Conservation (phyloP, 2,329 filamentous ascomycete genomes). For the Scorias spongiosa region DNA sequence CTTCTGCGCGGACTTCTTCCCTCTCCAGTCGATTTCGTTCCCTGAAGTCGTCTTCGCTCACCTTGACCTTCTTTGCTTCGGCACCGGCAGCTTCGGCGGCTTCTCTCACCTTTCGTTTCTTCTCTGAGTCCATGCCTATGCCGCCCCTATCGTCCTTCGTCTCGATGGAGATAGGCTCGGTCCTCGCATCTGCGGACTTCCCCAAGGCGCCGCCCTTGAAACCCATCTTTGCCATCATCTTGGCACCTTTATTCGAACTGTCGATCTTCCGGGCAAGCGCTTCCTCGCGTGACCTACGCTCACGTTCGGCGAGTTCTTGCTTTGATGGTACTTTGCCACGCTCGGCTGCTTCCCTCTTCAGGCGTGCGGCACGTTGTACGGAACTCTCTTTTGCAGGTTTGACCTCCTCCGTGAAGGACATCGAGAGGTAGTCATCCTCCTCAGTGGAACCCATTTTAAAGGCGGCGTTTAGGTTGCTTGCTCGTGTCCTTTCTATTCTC, state of each 20-base stretch:
- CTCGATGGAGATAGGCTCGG: constrained; percentile 61
- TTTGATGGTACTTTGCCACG: constrained; percentile 58
- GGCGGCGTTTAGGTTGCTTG: background rate
- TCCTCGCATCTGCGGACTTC: constrained; percentile 36
- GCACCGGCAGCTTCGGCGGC: constrained; percentile 36
- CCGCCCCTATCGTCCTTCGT: constrained; percentile 70
- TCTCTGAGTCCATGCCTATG: constrained; percentile 69
- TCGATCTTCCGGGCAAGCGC: constrained; percentile 61
- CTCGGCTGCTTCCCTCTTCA: constrained; percentile 45
- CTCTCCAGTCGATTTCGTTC: constrained; percentile 56
- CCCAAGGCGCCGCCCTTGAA: constrained; percentile 71
- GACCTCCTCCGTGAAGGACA: constrained; percentile 62
- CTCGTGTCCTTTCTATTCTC: no score
- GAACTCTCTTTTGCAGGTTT: constrained; percentile 42
- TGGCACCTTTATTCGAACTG: constrained; percentile 61
- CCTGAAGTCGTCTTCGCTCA: constrained; percentile 56
- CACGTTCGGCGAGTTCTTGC: constrained; percentile 62
- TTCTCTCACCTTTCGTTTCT: constrained; percentile 54
- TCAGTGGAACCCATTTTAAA: constrained; percentile 27
- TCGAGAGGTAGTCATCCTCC: constrained; percentile 94
- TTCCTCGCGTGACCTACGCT: constrained; percentile 54
- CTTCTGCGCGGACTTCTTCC: constrained; percentile 53
- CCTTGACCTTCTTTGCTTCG: constrained; percentile 44
- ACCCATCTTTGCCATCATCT: constrained; percentile 95
- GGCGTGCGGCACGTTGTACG: constrained; percentile 41